Conservation (phyloP, 1,284 basidiomycete genomes). For the Cryptococcus sp. region DNA sequence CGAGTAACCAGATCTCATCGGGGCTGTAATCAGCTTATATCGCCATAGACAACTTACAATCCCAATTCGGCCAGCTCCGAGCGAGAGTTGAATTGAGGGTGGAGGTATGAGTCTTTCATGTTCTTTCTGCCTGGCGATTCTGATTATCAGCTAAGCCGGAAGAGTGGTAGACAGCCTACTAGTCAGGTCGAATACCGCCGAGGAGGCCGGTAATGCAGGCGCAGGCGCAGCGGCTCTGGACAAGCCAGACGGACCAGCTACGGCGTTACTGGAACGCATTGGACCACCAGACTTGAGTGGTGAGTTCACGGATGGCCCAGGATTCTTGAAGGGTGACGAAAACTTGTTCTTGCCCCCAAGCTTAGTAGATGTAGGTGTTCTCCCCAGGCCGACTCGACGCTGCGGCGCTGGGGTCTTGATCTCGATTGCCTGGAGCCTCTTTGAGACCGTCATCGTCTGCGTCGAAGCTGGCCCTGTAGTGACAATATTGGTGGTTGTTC, state of each 20-base stretch:
- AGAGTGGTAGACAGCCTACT: constrained; percentile 21
- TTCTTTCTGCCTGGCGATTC: constrained; percentile 20
- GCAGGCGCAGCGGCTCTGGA: not conserved
- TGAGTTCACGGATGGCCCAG: not conserved
- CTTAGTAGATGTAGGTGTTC: constrained; percentile 20
- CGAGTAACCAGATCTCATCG: constrained; percentile 58
- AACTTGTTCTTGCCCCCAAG: constrained; percentile 24
- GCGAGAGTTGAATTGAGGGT: constrained; percentile 56
- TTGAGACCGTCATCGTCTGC: constrained; percentile 4
- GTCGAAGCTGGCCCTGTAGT: constrained; percentile 3
- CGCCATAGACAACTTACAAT: constrained; percentile 55
- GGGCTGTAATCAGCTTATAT: constrained; percentile 25
- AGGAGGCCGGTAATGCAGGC: not conserved
- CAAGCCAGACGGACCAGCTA: not conserved
- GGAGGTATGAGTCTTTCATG: constrained; percentile 42
- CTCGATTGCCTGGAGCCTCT: constrained; percentile 10
- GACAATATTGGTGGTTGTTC: constrained; percentile 28
- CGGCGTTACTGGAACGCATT: not conserved
- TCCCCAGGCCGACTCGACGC: constrained; percentile 39
- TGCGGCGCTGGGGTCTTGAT: constrained; percentile 28
- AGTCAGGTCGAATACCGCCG: constrained; percentile 38
- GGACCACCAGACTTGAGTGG: not conserved
- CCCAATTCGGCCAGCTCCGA: constrained; percentile 57
- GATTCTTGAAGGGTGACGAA: constrained; percentile 42
- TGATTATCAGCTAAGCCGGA: constrained; percentile 6